Evolutionary conservation across 495 filamentous ascomycete genomes (phyloP).

Genomic region (Annulohypoxylon nitens): DNA sequence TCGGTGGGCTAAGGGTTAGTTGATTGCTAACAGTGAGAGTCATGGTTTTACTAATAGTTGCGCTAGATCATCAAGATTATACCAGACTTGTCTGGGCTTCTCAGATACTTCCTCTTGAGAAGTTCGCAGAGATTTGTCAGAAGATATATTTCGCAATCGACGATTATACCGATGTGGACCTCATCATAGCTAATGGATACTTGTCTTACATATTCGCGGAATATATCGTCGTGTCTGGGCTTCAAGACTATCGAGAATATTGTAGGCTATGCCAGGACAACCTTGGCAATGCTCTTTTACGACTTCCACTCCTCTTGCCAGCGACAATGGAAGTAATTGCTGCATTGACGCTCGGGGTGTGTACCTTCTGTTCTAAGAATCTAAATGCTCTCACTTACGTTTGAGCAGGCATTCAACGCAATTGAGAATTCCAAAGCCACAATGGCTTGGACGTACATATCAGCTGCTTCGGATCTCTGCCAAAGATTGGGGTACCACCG

Average conservation of each 20-base stretch:
- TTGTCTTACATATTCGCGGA: conserved; percentile 16
- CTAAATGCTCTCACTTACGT: background rate
- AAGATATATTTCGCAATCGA: conserved; percentile 18
- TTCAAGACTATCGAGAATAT: conserved; percentile 15
- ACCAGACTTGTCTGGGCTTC: conserved; percentile 6
- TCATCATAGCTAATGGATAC: conserved; percentile 19
- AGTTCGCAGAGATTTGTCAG: conserved; percentile 19
- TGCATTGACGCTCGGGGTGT: conserved; percentile 15
- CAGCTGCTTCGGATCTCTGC: conserved; percentile 14
- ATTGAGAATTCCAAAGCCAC: conserved; percentile 11
- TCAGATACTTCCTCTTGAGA: conserved; percentile 16
- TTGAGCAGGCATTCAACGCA: conserved; percentile 11
- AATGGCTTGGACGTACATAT: conserved; percentile 15
- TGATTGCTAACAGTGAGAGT: background rate
- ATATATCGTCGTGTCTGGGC: conserved; percentile 13
- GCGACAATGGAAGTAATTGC: conserved; percentile 18
- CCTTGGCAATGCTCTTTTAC: background rate
- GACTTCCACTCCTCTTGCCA: conserved; percentile 16
- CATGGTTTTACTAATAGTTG: background rate
- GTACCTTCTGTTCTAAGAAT: background rate
- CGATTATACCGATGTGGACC: conserved; percentile 12
- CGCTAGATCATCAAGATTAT: conserved; percentile 9
- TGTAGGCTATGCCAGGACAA: conserved; percentile 6
- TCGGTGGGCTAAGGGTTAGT: conserved; percentile 18
- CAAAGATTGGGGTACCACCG: conserved; percentile 18